Conservation (phyloP, 352 stramenopile species). For the Pythium coloratum region DNA sequence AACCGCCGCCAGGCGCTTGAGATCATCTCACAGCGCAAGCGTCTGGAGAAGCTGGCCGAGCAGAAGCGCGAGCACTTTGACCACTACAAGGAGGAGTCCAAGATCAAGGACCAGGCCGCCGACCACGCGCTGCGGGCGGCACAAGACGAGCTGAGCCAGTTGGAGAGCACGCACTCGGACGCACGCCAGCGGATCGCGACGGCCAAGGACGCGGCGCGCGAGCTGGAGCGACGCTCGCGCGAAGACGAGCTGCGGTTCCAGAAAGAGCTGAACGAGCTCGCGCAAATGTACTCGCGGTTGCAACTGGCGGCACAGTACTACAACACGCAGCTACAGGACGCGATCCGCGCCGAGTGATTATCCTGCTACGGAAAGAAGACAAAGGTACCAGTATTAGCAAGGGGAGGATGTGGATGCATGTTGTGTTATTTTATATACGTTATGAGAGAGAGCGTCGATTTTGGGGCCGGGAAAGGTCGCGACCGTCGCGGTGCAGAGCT, state of each 20-base stretch:
- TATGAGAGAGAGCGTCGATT: neutral
- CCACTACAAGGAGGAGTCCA: slow-evolving; percentile 63
- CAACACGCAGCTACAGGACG: slow-evolving; percentile 62
- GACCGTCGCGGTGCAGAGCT: neutral
- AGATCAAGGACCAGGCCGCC: slow-evolving; percentile 59
- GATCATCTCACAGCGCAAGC: slow-evolving; percentile 65
- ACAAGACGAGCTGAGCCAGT: slow-evolving; percentile 53
- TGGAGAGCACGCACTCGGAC: slow-evolving; percentile 48
- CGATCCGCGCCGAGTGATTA: slow-evolving; percentile 30
- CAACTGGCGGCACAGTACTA: slow-evolving; percentile 65
- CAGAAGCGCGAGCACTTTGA: slow-evolving; percentile 73
- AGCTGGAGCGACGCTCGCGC: slow-evolving; percentile 65
- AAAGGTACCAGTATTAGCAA: neutral
- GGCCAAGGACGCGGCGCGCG: slow-evolving; percentile 49
- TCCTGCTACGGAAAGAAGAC: neutral
- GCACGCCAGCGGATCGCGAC: slow-evolving; percentile 55
- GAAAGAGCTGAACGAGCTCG: slow-evolving; percentile 61
- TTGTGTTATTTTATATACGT: slow-evolving; percentile 21
- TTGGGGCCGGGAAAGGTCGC: slow-evolving; percentile 5
- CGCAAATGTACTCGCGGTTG: slow-evolving; percentile 73
- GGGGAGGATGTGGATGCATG: neutral
- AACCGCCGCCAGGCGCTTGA: slow-evolving; percentile 49
- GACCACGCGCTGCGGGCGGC: slow-evolving; percentile 54
- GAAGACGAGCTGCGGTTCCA: slow-evolving; percentile 66
- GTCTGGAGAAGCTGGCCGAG: slow-evolving; percentile 65